These are phyloP conservation scores for Chalciporus sphaerocephalus DNA, from an alignment of 768 basidiomycete species.

Conservation along the genomic window DNA sequence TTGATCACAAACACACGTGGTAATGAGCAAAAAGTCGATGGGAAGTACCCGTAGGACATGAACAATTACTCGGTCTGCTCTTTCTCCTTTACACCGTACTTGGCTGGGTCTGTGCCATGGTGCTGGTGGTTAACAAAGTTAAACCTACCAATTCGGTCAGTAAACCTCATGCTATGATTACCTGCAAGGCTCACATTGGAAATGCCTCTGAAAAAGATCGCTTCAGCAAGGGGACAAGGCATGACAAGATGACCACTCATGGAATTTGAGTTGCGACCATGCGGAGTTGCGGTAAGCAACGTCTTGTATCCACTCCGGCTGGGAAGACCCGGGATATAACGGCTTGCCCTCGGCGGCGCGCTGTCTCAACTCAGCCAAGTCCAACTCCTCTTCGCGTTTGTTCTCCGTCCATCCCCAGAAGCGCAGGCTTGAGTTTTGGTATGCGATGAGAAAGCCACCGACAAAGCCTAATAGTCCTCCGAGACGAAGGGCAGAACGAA, in stretches of 20 bases:
- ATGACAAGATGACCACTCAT: constrained; percentile 41
- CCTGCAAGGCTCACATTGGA: constrained; percentile 56
- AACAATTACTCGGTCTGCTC: constrained; percentile 22
- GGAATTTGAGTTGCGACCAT: constrained; percentile 91
- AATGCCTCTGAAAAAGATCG: constrained; percentile 49
- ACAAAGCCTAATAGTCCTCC: constrained; percentile 79
- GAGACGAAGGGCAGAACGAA: constrained; percentile 42
- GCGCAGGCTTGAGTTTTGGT: constrained; percentile 85
- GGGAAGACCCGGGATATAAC: constrained; percentile 77
- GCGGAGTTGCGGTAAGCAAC: constrained; percentile 85
- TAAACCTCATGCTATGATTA: not conserved
- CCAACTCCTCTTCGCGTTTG: constrained; percentile 71
- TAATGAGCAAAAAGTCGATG: not conserved
- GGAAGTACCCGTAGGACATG: constrained; percentile 6
- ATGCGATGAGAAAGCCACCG: constrained; percentile 90
- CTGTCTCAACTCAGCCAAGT: constrained; percentile 73
- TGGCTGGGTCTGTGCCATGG: constrained; percentile 81
- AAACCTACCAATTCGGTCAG: constrained; percentile 55
- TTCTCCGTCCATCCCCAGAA: constrained; percentile 97
- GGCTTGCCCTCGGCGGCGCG: constrained; percentile 75
- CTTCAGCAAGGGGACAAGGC: constrained; percentile 3
- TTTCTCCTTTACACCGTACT: constrained; percentile 52
- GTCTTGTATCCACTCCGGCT: constrained; percentile 82
- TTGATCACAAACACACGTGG: not conserved
- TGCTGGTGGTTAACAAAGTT: constrained; percentile 89